Conservation (phyloP, 2,329 filamentous ascomycete species). For the Beauveria medogensis region DNA sequence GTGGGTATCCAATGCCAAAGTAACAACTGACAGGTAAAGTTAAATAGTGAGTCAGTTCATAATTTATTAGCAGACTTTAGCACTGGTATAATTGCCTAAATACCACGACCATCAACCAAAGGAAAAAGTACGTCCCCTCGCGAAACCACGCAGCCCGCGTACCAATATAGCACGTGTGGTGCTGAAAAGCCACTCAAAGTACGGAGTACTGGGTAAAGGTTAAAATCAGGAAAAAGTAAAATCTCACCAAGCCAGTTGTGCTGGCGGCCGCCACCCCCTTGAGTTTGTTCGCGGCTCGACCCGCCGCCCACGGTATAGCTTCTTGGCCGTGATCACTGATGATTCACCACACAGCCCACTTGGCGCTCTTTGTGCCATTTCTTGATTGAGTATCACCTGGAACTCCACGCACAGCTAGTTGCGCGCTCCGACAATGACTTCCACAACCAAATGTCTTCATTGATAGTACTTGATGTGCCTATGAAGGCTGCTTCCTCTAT, state of each 20-base stretch:
- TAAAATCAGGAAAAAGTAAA: neutral
- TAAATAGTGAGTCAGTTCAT: too few species aligned
- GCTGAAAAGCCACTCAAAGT: too few species aligned
- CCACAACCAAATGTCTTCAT: neutral
- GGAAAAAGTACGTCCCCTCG: too few species aligned
- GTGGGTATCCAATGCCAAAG: too few species aligned
- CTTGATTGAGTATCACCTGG: neutral
- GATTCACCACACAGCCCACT: slow-evolving; percentile 3
- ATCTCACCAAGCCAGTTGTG: neutral
- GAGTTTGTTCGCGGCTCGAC: slow-evolving; percentile 2
- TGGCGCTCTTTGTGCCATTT: neutral
- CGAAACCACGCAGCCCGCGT: too few species aligned
- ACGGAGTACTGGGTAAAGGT: too few species aligned
- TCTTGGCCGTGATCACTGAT: neutral
- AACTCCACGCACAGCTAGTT: neutral
- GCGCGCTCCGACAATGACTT: neutral
- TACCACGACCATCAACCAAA: too few species aligned
- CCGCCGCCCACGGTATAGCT: neutral
- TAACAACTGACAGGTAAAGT: too few species aligned
- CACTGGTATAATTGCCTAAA: too few species aligned
- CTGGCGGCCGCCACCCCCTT: neutral
- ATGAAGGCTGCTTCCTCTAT: neutral
- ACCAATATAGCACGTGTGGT: too few species aligned
- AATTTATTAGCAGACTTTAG: too few species aligned
- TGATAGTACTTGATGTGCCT: neutral